Conservation (phyloP, 176 grass and related monocot genomes). For the Phragmites australis region DNA sequence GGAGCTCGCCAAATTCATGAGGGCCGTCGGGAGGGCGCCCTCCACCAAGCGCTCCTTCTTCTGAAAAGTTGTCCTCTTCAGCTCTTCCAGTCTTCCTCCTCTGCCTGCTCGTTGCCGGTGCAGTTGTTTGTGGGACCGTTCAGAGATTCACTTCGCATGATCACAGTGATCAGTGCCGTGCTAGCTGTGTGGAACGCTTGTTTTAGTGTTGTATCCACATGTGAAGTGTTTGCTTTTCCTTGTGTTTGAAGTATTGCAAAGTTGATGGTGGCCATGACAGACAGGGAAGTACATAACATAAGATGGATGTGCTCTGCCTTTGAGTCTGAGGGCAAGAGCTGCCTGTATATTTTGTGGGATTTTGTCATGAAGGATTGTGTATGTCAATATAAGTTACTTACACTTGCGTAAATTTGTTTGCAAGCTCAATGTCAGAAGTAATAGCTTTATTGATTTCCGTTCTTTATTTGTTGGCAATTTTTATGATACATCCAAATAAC, state of each 20-base stretch:
- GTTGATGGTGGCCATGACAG: conserved; percentile 10
- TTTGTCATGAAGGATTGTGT: conserved; percentile 38
- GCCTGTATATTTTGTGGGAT: conserved; percentile 23
- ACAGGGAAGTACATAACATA: conserved; percentile 33
- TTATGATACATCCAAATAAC: background rate
- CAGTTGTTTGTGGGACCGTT: conserved; percentile 21
- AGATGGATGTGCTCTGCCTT: conserved; percentile 36
- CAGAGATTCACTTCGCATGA: conserved; percentile 45
- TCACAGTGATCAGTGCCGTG: conserved; percentile 34
- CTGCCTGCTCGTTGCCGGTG: background rate
- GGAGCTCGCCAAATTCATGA: conserved; percentile 88
- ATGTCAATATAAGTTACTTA: conserved; percentile 38
- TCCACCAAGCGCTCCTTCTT: conserved; percentile 92
- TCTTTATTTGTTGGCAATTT: background rate
- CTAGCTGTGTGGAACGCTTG: conserved; percentile 60
- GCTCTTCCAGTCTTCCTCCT: background rate
- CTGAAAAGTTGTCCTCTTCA: background rate
- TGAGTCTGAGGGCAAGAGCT: conserved; percentile 33
- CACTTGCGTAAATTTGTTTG: background rate
- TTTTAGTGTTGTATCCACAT: conserved; percentile 70
- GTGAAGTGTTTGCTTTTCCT: background rate
- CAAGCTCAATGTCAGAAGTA: background rate
- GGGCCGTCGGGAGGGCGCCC: conserved; percentile 83
- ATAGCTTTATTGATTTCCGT: background rate
- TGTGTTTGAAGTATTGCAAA: conserved; percentile 45